Base-by-base conservation (phyloP, 306 rosid genomes). In the Albizia julibrissin region DNA sequence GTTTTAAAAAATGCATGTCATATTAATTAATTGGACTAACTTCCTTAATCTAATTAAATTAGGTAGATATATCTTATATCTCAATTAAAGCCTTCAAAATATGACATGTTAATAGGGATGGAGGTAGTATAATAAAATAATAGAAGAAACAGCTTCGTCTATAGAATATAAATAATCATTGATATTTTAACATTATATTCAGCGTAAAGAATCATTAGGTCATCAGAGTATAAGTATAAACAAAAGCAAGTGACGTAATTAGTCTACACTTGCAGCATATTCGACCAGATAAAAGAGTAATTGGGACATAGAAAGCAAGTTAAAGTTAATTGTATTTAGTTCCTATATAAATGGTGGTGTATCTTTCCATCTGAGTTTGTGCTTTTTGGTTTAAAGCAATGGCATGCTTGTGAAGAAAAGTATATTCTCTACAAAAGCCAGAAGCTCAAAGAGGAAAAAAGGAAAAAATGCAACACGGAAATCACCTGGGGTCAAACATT, bases 391-490 rank as follows among this genome's bases (percentile, higher is more conserved):
- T 29, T 58, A 50, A 39, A 75, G 27, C 21, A 66, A 26, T 73
- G 16, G 1, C 49, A 22, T 49, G 47, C 37, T 52, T 27, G 75
- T 77, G 52, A 58, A 81, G 82, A 44, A 31, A 84, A 78, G 84
- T 24, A 81, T 87, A 87, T 79, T 70, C 72, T 69, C 31, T 70
- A 61, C 31, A 50, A 65, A 76, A 37, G 72, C 54, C 31, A 50
- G 52, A 76, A 27, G 72, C 65, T 47, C 42, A 81, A 40, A 21
- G 42, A 11, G 33, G 79, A 58, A 83, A 80, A 69, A 58, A 83
- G 66, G 40, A n/a, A 27, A 62, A 10, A 19, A 52, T 7, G 21
- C 29, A 2, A 64, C 24, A 62, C 19, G 66, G 62, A 11, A 56
- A 54, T 61, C 44, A 31, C 5, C 10, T 56, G 29, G 78, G 34